These are phyloP conservation scores for Fomitopsis serialis DNA, from an alignment of 768 basidiomycete species.

Conservation along the genomic window DNA sequence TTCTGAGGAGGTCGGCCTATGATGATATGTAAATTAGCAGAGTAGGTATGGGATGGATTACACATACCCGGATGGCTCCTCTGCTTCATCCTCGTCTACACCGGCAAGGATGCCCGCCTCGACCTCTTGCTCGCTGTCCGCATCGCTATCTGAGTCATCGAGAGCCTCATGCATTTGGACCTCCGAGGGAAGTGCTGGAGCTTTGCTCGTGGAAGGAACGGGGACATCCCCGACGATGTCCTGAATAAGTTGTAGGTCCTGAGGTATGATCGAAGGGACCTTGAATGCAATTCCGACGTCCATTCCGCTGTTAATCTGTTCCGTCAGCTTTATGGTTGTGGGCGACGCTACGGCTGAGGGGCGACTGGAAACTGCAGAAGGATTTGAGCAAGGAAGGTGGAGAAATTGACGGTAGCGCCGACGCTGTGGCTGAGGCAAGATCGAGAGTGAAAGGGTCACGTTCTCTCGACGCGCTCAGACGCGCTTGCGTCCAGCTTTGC, in stretches of 20 bases:
- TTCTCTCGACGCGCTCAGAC: background rate
- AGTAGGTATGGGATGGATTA: background rate
- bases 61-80: conserved; percentile 1
- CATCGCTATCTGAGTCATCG: conserved; percentile 43
- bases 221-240: conserved; percentile 46
- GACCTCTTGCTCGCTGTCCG: conserved; percentile 68
- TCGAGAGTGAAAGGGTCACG: background rate
- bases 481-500: background rate
- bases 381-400: no score
- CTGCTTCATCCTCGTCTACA: conserved; percentile 35
- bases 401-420: no score
- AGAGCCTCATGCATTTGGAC: conserved; percentile 32
- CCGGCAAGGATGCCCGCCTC: conserved; percentile 50
- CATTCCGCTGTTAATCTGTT: no score
- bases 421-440: no score
- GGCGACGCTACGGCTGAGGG: no score
- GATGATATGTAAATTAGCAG: background rate
- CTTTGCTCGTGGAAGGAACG: conserved; percentile 5
- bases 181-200: background rate
- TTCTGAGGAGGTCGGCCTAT: conserved; percentile 7
- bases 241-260: conserved; percentile 72
- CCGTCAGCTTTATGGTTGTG: no score
- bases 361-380: no score
- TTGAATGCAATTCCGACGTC: conserved; percentile 37
- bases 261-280: conserved; percentile 55